phyloP scores from a whole-genome alignment of 1,139 yeast species.

The Taphrina wiesneri region DNA sequence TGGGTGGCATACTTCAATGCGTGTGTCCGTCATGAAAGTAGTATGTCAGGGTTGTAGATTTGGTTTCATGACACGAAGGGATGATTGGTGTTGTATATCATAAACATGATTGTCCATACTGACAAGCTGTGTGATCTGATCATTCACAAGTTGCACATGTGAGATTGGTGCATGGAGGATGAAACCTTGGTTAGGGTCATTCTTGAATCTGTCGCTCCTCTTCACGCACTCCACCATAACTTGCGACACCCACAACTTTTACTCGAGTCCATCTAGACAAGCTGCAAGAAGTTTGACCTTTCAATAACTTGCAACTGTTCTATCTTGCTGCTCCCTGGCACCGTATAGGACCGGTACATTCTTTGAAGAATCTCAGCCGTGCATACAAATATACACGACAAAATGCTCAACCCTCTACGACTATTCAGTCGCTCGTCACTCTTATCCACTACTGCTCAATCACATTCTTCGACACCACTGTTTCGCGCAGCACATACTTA shows the following conservation, averaged over 20 bases:
- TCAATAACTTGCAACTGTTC: no score
- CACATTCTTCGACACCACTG: neutral
- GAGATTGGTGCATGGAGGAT: neutral
- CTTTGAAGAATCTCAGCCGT: no score
- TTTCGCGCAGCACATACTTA: slow-evolving; percentile 19
- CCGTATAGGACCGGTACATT: no score
- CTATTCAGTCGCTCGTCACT: neutral
- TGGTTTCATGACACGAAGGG: neutral
- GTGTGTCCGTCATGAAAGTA: neutral
- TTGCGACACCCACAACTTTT: neutral
- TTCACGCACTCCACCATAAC: neutral
- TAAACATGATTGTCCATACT: no score
- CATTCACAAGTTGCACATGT: neutral
- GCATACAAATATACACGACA: no score
- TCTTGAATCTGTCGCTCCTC: neutral
- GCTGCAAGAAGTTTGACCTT: no score
- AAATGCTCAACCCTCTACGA: neutral
- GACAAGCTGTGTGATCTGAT: no score
- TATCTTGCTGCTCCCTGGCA: no score
- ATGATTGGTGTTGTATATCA: neutral
- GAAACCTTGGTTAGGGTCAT: neutral
- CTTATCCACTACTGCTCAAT: neutral
- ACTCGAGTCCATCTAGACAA: neutral
- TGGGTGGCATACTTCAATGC: slow-evolving; percentile 7
- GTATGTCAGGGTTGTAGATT: neutral